Conservation (phyloP, 2,329 filamentous ascomycete species). For the Sordariomycetes sp. region DNA sequence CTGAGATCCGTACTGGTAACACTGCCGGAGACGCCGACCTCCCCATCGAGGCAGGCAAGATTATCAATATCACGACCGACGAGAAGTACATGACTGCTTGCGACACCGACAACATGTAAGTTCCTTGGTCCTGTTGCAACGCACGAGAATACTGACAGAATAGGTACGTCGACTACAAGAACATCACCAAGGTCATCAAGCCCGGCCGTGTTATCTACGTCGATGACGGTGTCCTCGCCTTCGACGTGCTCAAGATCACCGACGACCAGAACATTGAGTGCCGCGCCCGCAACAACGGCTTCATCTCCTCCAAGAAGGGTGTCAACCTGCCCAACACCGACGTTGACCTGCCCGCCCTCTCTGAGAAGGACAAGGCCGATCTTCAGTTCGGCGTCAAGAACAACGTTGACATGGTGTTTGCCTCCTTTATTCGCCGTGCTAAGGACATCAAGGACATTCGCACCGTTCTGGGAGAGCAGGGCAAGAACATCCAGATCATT, state of each 20-base stretch:
- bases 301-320: constrained; percentile 97
- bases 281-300: constrained; percentile 91
- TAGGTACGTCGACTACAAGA: constrained; percentile 98
- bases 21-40: constrained; percentile 82
- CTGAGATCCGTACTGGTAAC: constrained; percentile 54
- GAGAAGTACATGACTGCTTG: constrained; percentile 79
- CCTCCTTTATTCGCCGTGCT: constrained; percentile 92
- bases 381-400: constrained; percentile 96
- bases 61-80: constrained; percentile 96
- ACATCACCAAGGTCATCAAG: constrained; percentile 97
- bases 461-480: constrained; percentile 79
- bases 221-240: constrained; percentile 94
- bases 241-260: constrained; percentile 80
- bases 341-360: constrained; percentile 93
- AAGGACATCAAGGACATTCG: constrained; percentile 92
- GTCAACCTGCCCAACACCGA: constrained; percentile 99
- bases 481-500: constrained; percentile 97
- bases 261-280: constrained; percentile 85
- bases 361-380: constrained; percentile 96
- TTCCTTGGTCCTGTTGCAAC: constrained; percentile 5
- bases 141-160: not conserved
- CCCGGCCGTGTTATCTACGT: constrained; percentile 92
- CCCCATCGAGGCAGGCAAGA: constrained; percentile 71
- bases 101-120: constrained; percentile 89
- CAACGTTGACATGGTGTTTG: constrained; percentile 97